phyloP scores from a whole-genome alignment of 148 eudicot genomes.

The Spergularia marina region DNA sequence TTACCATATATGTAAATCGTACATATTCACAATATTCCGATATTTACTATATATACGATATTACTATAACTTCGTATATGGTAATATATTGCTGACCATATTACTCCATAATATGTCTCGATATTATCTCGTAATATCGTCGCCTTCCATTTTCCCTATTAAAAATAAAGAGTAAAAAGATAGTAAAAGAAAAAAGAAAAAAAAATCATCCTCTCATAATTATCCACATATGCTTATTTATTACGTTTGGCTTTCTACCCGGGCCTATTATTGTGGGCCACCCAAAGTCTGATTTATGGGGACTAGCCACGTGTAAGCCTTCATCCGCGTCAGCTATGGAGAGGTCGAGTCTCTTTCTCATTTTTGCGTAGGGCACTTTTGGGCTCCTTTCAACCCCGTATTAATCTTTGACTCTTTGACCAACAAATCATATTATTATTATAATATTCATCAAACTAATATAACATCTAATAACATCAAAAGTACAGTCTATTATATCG shows the following conservation, averaged over 20 bases:
- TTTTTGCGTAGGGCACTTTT: neutral
- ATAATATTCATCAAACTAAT: neutral
- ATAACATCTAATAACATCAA: neutral
- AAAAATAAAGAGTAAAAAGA: no score
- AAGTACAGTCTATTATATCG: no score
- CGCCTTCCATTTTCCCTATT: no score
- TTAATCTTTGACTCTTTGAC: constrained; percentile 2
- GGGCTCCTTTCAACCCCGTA: constrained; percentile 19
- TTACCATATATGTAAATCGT: no score
- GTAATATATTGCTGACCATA: no score
- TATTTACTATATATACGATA: no score
- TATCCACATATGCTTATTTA: neutral
- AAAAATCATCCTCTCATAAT: no score
- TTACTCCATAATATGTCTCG: no score
- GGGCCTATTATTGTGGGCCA: neutral
- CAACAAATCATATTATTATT: neutral
- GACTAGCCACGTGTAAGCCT: constrained; percentile 9
- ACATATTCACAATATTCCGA: no score
- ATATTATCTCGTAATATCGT: no score
- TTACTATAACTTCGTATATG: no score
- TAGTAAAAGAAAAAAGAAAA: no score
- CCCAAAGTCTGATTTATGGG: constrained; percentile 4
- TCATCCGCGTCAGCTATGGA: neutral
- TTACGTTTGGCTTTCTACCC: neutral
- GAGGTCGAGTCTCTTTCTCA: neutral